These are phyloP conservation scores for Fraxinus platypoda DNA, from an alignment of 305 asterid species.

Conservation along the genomic window DNA sequence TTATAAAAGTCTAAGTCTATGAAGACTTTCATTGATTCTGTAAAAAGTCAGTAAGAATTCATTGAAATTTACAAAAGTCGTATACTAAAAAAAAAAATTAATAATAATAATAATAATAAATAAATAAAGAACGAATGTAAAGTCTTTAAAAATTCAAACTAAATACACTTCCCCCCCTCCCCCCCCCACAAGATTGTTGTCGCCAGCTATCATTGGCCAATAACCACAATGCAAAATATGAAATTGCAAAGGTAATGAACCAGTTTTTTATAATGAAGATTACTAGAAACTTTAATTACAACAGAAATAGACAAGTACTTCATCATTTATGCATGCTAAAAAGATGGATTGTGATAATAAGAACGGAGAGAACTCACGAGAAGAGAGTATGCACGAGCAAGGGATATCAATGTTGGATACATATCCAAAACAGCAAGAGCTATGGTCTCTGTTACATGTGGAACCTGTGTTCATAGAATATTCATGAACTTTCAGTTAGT, in stretches of 20 bases:
- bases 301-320: background rate
- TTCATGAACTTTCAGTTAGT: slow-evolving; percentile 1
- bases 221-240: background rate
- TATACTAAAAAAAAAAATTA: too few relatives aligned
- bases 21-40: background rate
- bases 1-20: background rate
- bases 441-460: slow-evolving; percentile 88
- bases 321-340: background rate
- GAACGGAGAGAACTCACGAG: slow-evolving; percentile 54
- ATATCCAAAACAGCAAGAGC: slow-evolving; percentile 81
- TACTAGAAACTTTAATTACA: background rate
- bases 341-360: background rate
- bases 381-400: slow-evolving; percentile 71
- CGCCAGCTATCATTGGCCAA: background rate
- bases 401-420: slow-evolving; percentile 82
- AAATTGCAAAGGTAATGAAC: background rate
- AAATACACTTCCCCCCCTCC: background rate
- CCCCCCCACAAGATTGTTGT: background rate
- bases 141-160: background rate
- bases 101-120: too few relatives aligned
- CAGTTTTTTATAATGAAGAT: background rate
- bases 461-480: slow-evolving; percentile 59
- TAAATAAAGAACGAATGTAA: too few relatives aligned
- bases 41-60: background rate
- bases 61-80: background rate